These are phyloP conservation scores for Boletus vermiculosoides DNA, from an alignment of 768 basidiomycete species.

Conservation along the genomic window DNA sequence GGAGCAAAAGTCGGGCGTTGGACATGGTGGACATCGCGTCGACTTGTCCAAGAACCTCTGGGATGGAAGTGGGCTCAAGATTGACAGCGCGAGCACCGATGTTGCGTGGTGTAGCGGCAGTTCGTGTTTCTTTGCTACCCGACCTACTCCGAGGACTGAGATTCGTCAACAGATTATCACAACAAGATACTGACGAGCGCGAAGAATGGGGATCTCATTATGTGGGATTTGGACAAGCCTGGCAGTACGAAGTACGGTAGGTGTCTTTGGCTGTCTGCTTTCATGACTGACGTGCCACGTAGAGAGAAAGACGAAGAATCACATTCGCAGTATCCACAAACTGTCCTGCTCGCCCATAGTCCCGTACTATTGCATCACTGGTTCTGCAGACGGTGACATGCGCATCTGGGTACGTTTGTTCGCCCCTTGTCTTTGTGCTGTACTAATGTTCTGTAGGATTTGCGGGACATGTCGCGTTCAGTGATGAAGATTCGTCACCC, in stretches of 20 bases:
- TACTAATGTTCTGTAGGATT: conserved; percentile 46
- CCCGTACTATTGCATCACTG: conserved; percentile 72
- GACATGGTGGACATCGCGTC: conserved; percentile 63
- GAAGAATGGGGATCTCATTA: conserved; percentile 76
- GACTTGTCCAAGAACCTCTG: conserved; percentile 75
- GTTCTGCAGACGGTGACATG: conserved; percentile 77
- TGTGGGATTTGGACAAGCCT: conserved; percentile 76
- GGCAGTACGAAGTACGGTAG: conserved; percentile 70
- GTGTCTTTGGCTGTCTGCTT: conserved; percentile 19
- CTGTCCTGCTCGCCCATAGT: conserved; percentile 67
- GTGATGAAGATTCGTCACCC: conserved; percentile 71
- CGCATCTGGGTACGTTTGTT: conserved; percentile 66
- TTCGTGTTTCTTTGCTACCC: conserved; percentile 33
- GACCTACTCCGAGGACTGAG: neutral
- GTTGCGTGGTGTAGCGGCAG: conserved; percentile 77
- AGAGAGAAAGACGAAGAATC: conserved; percentile 69
- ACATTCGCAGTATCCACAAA: conserved; percentile 69
- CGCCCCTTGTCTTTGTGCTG: neutral
- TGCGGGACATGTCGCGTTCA: conserved; percentile 68
- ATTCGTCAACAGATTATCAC: conserved; percentile 51
- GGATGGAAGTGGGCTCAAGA: conserved; percentile 75
- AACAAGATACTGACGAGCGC: conserved; percentile 81
- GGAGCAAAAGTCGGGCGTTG: conserved; percentile 54
- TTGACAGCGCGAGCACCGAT: conserved; percentile 75
- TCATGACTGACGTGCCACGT: conserved; percentile 12